phyloP scores from a whole-genome alignment of 768 basidiomycete genomes.

The Tulasnella sp. region DNA sequence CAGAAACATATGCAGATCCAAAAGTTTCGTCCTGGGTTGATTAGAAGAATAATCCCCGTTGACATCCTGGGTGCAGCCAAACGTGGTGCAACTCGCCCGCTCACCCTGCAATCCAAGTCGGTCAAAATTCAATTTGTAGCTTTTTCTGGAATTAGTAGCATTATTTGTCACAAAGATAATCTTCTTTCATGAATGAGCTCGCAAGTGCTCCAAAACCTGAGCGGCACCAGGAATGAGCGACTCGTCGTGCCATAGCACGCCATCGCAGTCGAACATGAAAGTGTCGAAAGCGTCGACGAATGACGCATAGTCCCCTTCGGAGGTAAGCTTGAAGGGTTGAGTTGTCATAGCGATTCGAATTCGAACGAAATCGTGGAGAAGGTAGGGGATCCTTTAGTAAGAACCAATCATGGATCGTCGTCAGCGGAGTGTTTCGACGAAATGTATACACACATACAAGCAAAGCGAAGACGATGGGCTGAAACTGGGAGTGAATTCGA shows the following conservation, averaged over 20 bases:
- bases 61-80: not conserved
- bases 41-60: not conserved
- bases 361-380: not conserved
- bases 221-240: conserved; percentile 70
- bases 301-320: conserved; percentile 37
- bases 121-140: conserved; percentile 89
- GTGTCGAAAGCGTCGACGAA: conserved; percentile 72
- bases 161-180: conserved; percentile 97
- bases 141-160: conserved; percentile 84
- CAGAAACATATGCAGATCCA: conserved; percentile 86
- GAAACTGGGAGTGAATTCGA: not conserved
- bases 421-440: not conserved
- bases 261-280: conserved; percentile 96
- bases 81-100: conserved; percentile 56
- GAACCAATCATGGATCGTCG: too few species aligned
- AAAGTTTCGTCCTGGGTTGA: conserved; percentile 83
- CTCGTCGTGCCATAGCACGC: conserved; percentile 89
- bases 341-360: not conserved
- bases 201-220: conserved; percentile 68
- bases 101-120: conserved; percentile 77
- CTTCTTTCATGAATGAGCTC: conserved; percentile 62
- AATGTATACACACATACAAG: not conserved
- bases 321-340: not conserved
- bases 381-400: not conserved
- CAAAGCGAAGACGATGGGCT: not conserved